Evolutionary conservation across 2,329 filamentous ascomycete species (phyloP), one percentile per base, ranked within the genome.

Genomic region (Paracorniculantispora psalliotae): DNA sequence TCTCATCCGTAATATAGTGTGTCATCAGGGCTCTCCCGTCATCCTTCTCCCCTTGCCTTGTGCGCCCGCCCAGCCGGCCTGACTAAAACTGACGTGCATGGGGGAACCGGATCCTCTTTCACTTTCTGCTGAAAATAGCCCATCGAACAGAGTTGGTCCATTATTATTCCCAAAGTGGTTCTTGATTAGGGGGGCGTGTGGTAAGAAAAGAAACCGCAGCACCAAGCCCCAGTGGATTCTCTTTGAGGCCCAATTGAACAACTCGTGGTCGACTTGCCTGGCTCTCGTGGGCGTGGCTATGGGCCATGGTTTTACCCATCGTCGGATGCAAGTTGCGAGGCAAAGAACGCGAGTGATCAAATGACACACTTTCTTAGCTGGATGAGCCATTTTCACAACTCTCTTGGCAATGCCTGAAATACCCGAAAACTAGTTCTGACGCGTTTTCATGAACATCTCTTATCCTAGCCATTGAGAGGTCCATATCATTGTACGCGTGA

Each of bases 71-170:
- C 30, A 6, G 30, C 25, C 44, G 44, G 44, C 44, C 54, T 41
- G 54, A 57, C 54, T 50, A 57, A 57, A 57, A 57, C 54, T 57
- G 54, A 57, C 54, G 54, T 57, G 54, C 54, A 57, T 28, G 35
- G 35, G 39, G 54, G 33, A 49, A 30, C 25, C 26, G 30, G 30
- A 54, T 47, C 41, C 25, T 21, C 25, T 21, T 43, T 15, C 25
- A 21, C 15, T 25, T 35, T 17, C 25, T 39, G 30, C 41, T 56
- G 30, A 47, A 56, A 48, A 47, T 56, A 47, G 43, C 41, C 19
- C 43, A 35, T 35, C 28, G 7, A 47, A 25, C 25, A 26, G n/a
- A 21, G 28, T 35, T 55, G 15, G 10, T 33, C 25, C 39, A 47
- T n/a, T 35, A 25, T 47, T 56, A 56, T 47, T 56, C 41, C 41